Percentiles rank a stretch among this genome's conserved stretches.
phyloP scores from a whole-genome alignment of 2,329 filamentous ascomycete species.

The Nothomitra cinnamomea region DNA sequence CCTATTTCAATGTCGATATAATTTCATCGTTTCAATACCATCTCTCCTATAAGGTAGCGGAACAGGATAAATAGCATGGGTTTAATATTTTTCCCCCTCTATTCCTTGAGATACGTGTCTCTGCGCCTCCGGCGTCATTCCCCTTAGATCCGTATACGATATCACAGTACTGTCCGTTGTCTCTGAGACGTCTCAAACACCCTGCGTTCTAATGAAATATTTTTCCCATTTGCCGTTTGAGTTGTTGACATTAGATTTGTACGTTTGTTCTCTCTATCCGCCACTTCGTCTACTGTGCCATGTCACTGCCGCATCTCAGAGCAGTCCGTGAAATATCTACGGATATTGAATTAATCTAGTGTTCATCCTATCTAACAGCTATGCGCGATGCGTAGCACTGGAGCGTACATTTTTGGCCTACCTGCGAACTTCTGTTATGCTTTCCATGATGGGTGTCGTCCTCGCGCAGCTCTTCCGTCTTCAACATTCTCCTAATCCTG shows the following conservation, averaged over 20 bases:
- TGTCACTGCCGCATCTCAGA: background rate
- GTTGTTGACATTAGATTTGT: no score
- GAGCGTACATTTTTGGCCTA: slow-evolving; percentile 62
- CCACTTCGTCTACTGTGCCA: background rate
- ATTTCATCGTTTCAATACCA: background rate
- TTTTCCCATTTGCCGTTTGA: background rate
- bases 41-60: background rate
- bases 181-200: background rate
- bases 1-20: no score
- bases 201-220: background rate
- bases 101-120: no score
- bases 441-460: slow-evolving; percentile 48
- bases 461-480: slow-evolving; percentile 52
- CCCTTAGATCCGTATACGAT: no score
- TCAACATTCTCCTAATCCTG: slow-evolving; percentile 29
- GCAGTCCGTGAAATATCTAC: background rate
- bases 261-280: no score
- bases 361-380: background rate
- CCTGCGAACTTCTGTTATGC: slow-evolving; percentile 49
- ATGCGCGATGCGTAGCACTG: slow-evolving; percentile 33
- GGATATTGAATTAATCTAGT: background rate
- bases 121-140: no score
- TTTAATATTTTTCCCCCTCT: no score
- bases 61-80: no score
- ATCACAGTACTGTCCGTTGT: no score